Evolutionary conservation across 768 basidiomycete species (phyloP), one percentile per base, ranked within the genome.

Genomic region (Hypholoma fasciculare): DNA sequence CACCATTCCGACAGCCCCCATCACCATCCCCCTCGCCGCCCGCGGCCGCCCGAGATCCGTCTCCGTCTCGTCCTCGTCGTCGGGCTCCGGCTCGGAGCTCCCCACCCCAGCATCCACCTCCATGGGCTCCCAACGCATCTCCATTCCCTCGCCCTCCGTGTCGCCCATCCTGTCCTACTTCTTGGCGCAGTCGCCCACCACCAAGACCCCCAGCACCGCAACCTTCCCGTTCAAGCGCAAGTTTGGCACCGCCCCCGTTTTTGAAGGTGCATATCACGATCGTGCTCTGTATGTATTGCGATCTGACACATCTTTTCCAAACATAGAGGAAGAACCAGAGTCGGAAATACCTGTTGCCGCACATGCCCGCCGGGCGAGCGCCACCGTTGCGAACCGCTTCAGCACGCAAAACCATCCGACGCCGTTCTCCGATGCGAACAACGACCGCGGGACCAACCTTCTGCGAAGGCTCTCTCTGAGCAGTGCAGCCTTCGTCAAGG

Each of bases 121-220:
- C 9, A 61, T 73, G 1, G 62, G 69, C 11, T 72, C 75, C 2
- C 76, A 81, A 2, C 77, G 77, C 46, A 65, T 85, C 48, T 73
- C 78, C 47, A 69, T 85, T 49, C 76, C 78, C 7, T 84, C 86
- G 4, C 82, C 88, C 6, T 81, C 83, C 7, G 79, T 78, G 4
- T 90, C 90, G 3, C 90, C 90, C 47, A 87, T 91, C 54, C 72
- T 92, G 50, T 83, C 84, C 55, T 86, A 88, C 69, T 87, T 89
- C 71, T 69, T 90, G 42, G 76, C 77, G 50, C 84, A 87, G 62
- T 83, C 86, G 2, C 85, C 88, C 9, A 74, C 85, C 13, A 86
- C 84, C 64, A 64, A 77, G 0, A 72, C 76, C 13, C 64, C 65
- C 44, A 70, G 75, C 13, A 69, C 60, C 38, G 62, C 77, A 3